Conservation (phyloP, 768 basidiomycete genomes). For the Lactarius vividus region DNA sequence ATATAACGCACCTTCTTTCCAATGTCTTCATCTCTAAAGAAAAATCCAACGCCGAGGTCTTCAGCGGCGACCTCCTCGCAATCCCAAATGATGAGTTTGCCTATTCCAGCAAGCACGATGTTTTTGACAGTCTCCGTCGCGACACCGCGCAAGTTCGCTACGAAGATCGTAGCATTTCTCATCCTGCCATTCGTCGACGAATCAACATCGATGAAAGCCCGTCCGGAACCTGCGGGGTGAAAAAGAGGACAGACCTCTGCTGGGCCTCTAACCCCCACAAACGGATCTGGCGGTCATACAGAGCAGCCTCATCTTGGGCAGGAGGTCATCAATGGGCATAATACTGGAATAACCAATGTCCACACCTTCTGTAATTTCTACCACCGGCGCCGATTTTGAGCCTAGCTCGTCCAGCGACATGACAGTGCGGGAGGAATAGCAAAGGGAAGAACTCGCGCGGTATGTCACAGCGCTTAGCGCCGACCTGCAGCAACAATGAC, state of each 20-base stretch:
- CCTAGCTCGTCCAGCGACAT: slow-evolving; percentile 24
- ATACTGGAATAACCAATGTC: background rate
- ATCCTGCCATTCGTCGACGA: slow-evolving; percentile 52
- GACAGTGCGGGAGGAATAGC: background rate
- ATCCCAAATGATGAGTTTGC: slow-evolving; percentile 84
- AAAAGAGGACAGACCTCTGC: slow-evolving; percentile 59
- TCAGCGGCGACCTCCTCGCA: slow-evolving; percentile 68
- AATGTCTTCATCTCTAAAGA: slow-evolving; percentile 91
- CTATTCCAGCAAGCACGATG: slow-evolving; percentile 94
- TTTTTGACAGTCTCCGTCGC: slow-evolving; percentile 97
- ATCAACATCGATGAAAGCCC: background rate
- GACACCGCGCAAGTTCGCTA: slow-evolving; percentile 74
- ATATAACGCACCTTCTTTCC: slow-evolving; percentile 69
- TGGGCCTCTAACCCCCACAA: slow-evolving; percentile 99
- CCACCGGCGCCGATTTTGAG: slow-evolving; percentile 28
- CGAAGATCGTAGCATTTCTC: slow-evolving; percentile 88
- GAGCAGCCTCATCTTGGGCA: slow-evolving; percentile 59
- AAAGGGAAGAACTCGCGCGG: background rate
- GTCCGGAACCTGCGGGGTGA: slow-evolving; percentile 4
- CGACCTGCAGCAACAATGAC: background rate
- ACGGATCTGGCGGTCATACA: slow-evolving; percentile 96
- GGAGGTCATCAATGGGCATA: slow-evolving; percentile 2
- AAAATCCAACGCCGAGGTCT: slow-evolving; percentile 90
- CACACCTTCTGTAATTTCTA: slow-evolving; percentile 34
- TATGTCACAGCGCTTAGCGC: background rate